phyloP scores from a whole-genome alignment of 2,329 filamentous ascomycete genomes.

The Penicillium sclerotigenum region DNA sequence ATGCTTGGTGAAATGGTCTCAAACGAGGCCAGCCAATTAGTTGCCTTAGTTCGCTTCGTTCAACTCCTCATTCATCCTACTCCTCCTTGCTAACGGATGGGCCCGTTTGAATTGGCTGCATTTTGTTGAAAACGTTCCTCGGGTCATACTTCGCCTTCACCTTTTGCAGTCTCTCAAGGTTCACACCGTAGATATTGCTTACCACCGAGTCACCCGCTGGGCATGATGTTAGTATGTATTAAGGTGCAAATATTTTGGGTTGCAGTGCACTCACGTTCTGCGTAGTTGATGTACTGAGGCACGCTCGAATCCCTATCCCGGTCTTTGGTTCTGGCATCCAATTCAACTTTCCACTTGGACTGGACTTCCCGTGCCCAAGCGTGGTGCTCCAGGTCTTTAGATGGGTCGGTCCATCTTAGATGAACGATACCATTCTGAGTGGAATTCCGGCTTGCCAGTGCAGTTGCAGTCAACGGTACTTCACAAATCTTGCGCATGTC shows the following conservation, averaged over 20 bases:
- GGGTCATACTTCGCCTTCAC: conserved; percentile 50
- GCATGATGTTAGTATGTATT: conserved; percentile 5
- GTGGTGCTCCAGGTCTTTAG: conserved; percentile 38
- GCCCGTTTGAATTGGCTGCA: conserved; percentile 33
- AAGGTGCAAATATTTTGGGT: background rate
- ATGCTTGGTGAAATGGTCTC: background rate
- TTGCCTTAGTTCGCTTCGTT: background rate
- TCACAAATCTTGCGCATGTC: conserved; percentile 41
- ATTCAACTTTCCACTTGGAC: conserved; percentile 25
- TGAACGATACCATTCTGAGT: conserved; percentile 46
- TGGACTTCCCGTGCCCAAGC: conserved; percentile 40
- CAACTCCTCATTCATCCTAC: background rate
- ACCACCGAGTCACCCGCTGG: conserved; percentile 33
- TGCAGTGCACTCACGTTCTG: conserved; percentile 28
- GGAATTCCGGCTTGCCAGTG: conserved; percentile 47
- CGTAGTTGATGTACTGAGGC: conserved; percentile 39
- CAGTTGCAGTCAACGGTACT: conserved; percentile 39
- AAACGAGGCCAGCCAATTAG: too few relatives aligned
- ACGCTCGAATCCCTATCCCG: conserved; percentile 15
- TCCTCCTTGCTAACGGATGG: background rate
- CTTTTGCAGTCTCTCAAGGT: conserved; percentile 40
- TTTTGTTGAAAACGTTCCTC: conserved; percentile 47
- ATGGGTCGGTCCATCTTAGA: conserved; percentile 42
- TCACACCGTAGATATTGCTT: conserved; percentile 46
- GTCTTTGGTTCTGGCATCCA: conserved; percentile 15